Evolutionary conservation across 2,329 filamentous ascomycete genomes (phyloP), one percentile per base, ranked within the genome.

Genomic region (Neocatenulostroma microsporum): DNA sequence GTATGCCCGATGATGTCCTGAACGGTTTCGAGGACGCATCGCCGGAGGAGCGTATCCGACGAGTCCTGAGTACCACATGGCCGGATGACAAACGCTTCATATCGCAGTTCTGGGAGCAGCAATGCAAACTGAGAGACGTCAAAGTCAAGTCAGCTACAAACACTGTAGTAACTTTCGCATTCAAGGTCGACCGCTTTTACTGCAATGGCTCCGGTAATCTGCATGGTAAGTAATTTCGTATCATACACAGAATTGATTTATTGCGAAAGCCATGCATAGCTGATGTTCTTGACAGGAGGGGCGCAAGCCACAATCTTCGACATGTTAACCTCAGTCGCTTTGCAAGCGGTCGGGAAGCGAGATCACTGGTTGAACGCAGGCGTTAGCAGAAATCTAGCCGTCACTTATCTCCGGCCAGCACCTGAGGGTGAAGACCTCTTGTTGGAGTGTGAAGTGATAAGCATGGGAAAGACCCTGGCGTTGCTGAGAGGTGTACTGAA

Each of bases 251-350:
- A n/a, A n/a, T n/a, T n/a, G n/a, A n/a, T n/a, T n/a, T n/a, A n/a
- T n/a, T n/a, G n/a, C n/a, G n/a, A n/a, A n/a, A n/a, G n/a, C n/a
- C n/a, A n/a, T n/a, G n/a, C n/a, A n/a, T n/a, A n/a, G n/a, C n/a
- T n/a, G n/a, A n/a, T n/a, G n/a, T n/a, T n/a, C n/a, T n/a, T n/a
- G n/a, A n/a, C n/a, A 24, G 23, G 23, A 8, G 28, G 40, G 13
- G 24, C 30, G 12, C 69, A 70, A 2, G 66, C 69, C 0, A 56
- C 72, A 4, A 69, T 75, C 28, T 55, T 51, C 42, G 74, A 78
- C 48, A 69, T 76, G 55, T 63, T 66, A 37, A 70, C 68, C 1
- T 64, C 60, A 5, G 51, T 64, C 6, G 56, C 63, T 5, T 17
- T 53, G 23, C 46, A 49, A 30, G 47, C 44, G 2, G 44, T 54